Evolutionary conservation across 352 stramenopile genomes (phyloP), one percentile per base, ranked within the genome.

Genomic region (Pythium aristosporum): DNA sequence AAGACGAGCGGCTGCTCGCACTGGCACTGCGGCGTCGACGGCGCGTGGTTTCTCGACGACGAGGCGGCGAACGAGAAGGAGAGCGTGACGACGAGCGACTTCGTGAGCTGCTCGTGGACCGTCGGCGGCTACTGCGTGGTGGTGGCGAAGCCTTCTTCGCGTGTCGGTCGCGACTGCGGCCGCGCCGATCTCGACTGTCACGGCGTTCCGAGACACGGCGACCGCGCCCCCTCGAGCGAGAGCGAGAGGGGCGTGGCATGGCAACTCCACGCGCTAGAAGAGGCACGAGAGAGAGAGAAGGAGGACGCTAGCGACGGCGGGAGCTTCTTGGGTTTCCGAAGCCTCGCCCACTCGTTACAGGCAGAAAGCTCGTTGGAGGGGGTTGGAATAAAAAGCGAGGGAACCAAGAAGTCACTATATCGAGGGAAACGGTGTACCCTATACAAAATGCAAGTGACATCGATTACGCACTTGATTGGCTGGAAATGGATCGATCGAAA

Each of bases 31-130:
- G 63, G n/a, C 49, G 34, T 13, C 50, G 32, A 34, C 43, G 23
- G 21, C 53, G 54, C n/a, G 20, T 47, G 12, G 25, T 30, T 30
- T 55, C 44, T 6, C 23, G 46, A 52, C 44, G 28, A n/a, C 43
- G 30, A 30, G 49, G 42, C n/a, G 56, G 57, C 37, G 49, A 67
- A n/a, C 63, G 63, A 36, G 68, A 77, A n/a, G 56, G 57, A 23
- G 49, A 67, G 30, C 63, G 63, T 30, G 68, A 77, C 36, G 60
- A 51, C 2, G 61, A 64, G 46, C 59, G 60, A 46, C 68, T 69
- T 43, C 56, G 46, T 62, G 10, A 43, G 21, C 18, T 64, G 64
- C 32, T 54, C 25, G 47, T 62, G 18, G 47, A 56, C 46, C 67
- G 67, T 18, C 56, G 44, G 20, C 51, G 42, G 12, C 36, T n/a